Conservation (phyloP, 495 filamentous ascomycete species). For the Daldinia grandis region DNA sequence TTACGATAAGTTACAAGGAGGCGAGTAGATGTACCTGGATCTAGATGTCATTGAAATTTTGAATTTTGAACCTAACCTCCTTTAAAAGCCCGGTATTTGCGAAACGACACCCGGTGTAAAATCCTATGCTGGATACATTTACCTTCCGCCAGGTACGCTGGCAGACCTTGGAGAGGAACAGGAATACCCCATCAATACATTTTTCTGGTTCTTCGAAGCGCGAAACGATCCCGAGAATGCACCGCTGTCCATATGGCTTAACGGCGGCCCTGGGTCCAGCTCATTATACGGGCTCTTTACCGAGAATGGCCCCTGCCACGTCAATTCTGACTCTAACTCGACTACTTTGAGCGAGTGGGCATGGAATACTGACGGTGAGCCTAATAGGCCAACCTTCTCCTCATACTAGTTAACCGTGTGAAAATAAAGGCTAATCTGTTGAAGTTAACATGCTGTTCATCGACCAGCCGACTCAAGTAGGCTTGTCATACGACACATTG, state of each 20-base stretch:
- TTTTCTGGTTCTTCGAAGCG: slow-evolving; percentile 51
- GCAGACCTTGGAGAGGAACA: slow-evolving; percentile 42
- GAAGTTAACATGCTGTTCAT: slow-evolving; percentile 49
- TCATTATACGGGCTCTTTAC: slow-evolving; percentile 45
- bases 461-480: slow-evolving; percentile 48
- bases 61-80: slow-evolving; percentile 1
- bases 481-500: slow-evolving; percentile 50
- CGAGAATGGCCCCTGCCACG: slow-evolving; percentile 47
- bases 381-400: not conserved
- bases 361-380: slow-evolving; percentile 48
- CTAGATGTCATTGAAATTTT: not conserved
- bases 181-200: slow-evolving; percentile 47
- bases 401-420: not conserved
- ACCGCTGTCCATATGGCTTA: slow-evolving; percentile 47
- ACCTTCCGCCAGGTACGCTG: slow-evolving; percentile 41
- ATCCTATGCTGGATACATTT: slow-evolving; percentile 47
- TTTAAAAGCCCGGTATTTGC: slow-evolving; percentile 44
- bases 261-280: slow-evolving; percentile 45
- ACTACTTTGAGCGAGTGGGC: slow-evolving; percentile 45
- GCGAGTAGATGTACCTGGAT: slow-evolving; percentile 45
- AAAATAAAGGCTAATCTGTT: slow-evolving; percentile 20
- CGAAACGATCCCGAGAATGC: slow-evolving; percentile 57
- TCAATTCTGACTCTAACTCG: slow-evolving; percentile 47
- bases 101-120: slow-evolving; percentile 47
- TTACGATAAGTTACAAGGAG: slow-evolving; percentile 71